Conservation (phyloP, 306 rosid genomes). For the Cotoneaster glaucophyllus region DNA sequence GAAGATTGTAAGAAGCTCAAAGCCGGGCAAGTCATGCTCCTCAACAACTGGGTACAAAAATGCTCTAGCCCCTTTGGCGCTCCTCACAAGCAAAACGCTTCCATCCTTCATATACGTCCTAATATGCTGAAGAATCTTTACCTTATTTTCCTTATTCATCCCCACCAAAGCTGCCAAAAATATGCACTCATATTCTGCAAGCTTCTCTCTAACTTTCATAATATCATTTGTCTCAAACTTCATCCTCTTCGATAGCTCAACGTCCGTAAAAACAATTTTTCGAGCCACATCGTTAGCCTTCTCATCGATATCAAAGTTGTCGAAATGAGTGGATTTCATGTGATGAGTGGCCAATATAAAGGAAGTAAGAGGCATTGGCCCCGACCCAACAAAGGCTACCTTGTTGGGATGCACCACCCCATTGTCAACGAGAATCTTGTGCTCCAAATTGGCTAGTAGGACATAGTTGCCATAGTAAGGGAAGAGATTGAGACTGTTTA, state of each 20-base stretch:
- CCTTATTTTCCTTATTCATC: conserved; percentile 41
- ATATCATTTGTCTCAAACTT: conserved; percentile 51
- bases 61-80: conserved; percentile 70
- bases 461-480: conserved; percentile 68
- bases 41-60: conserved; percentile 68
- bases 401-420: conserved; percentile 38
- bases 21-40: conserved; percentile 38
- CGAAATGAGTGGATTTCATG: conserved; percentile 53
- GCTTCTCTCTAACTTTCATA: conserved; percentile 43
- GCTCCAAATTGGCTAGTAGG: conserved; percentile 50
- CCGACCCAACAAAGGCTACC: conserved; percentile 71
- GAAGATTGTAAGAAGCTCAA: conserved; percentile 51
- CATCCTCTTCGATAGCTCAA: conserved; percentile 58
- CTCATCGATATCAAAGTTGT: conserved; percentile 53
- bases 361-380: conserved; percentile 79
- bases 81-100: conserved; percentile 52
- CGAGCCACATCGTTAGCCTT: conserved; percentile 56
- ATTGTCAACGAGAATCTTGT: conserved; percentile 36
- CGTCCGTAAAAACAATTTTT: conserved; percentile 38
- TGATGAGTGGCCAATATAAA: conserved; percentile 57
- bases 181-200: conserved; percentile 61
- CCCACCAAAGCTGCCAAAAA: conserved; percentile 81
- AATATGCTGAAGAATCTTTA: conserved; percentile 45
- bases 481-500: conserved; percentile 45
- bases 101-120: conserved; percentile 63